Evolutionary conservation across 1,284 basidiomycete species (phyloP), one percentile per base, ranked within the genome.

Genomic region (Cutaneotrichosporon cyanovorans): DNA sequence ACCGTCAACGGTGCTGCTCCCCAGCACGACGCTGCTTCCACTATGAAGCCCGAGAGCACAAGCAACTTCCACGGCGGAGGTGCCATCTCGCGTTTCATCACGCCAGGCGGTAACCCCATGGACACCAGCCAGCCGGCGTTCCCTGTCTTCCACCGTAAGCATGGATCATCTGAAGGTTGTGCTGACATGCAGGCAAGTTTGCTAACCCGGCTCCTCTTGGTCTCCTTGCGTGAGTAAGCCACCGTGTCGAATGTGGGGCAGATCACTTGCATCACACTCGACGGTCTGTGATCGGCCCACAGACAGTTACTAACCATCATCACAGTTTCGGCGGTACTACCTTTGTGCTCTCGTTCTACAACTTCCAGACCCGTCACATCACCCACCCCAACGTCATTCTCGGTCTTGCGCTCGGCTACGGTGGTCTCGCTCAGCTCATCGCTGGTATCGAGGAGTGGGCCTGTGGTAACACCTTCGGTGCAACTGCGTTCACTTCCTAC

Each of bases 401-500:
- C 47, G 87, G 86, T 53, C 85, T 91, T 80, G 85, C 86, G 7
- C 67, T 86, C 52, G 84, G 79, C 66, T 80, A 79, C 53, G 91
- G 90, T 48, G 92, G 92, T 52, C 78, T 92, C 19, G 80, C 79
- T 8, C 92, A 79, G 61, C 53, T 79, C 43, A 67, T 79, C 19
- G 77, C 76, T 2, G 77, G 77, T 39, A 74, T 78, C 62, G 75
- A 77, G 71, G 76, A 78, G 63, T 89, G 88, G 66, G 83, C 84
- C 2, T 75, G 78, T 35, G 85, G 85, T 10, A 78, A 78, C 68
- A 78, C 77, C 2, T 79, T 79, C 51, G 77, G 74, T 56, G 45
- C 73, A 15, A 74, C 78, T 77, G 90, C 87, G 0, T 89, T 90
- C 75, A 75, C 82, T 0, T 82, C 81, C 2, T 91, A 85, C 59